Base-by-base conservation (phyloP, 2,329 filamentous ascomycete genomes). In the Verticillium albo-atrum region DNA sequence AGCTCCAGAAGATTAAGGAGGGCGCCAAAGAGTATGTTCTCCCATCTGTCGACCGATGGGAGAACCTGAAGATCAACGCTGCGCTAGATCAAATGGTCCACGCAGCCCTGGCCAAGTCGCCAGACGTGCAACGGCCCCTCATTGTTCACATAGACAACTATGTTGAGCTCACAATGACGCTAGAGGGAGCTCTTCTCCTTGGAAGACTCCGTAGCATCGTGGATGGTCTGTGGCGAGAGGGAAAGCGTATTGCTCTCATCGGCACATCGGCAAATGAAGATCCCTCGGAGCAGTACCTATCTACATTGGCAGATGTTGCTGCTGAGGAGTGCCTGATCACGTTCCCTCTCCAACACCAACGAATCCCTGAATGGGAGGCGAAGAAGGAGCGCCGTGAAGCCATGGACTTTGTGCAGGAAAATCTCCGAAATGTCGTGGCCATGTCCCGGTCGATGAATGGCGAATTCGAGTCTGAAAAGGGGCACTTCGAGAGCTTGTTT, bases 111-210 rank as follows among this genome's bases (percentile, higher is more conserved):
- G 59, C 68, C 23, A 75, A 73, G 59, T 64, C 71, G 23, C 65
- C 71, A 6, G 62, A 64, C 28, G 54, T 64, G 6, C 67, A 70
- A 66, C 79, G 71, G 25, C 80, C 80, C 26, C 80, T 92, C 7
- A 87, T 98, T 60, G 79, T 96, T 42, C 91, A 91, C 66, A 77
- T 97, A 14, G 85, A 90, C 69, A 91, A 98, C 70, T 90, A 92
- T 68, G 86, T 90, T 57, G 91, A 96, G 63, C 79, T 99, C 9
- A 85, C 82, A 66, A 83, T 84, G 68, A 88, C 89, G 1, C 72
- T 82, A 6, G 86, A 91, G 60, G 91, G 92, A 12, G 80, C 84
- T 2, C 81, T 83, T 25, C 83, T 98, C 32, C 75, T 97, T 7
- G 77, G 80, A 47, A 86, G 88, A 60, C 76, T 99, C 14, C 86